phyloP scores from a whole-genome alignment of 2,329 filamentous ascomycete species.

The Tolypocladium endophyticum region DNA sequence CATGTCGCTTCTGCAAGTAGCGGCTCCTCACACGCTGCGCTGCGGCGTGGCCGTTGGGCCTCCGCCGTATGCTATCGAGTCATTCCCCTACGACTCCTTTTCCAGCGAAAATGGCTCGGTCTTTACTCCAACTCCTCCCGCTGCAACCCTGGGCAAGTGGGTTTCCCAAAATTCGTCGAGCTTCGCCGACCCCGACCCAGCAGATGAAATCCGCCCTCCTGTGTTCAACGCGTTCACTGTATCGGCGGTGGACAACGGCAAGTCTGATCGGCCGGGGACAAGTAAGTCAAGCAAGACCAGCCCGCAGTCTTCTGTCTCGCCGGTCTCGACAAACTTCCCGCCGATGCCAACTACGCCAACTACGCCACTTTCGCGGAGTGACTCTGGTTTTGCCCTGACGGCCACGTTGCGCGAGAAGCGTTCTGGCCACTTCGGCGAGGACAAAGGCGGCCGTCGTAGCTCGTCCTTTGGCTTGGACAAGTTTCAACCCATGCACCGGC shows the following conservation, averaged over 20 bases:
- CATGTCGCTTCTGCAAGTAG: conserved; percentile 74
- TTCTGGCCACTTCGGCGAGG: conserved; percentile 80
- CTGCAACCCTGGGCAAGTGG: conserved; percentile 71
- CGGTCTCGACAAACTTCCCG: conserved; percentile 68
- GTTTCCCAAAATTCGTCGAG: conserved; percentile 82
- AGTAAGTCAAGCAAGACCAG: conserved; percentile 53
- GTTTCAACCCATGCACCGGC: conserved; percentile 54
- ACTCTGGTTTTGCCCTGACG: conserved; percentile 82
- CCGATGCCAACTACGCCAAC: conserved; percentile 57
- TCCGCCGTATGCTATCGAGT: conserved; percentile 85
- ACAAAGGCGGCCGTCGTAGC: conserved; percentile 70
- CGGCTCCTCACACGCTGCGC: conserved; percentile 79
- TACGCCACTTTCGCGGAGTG: conserved; percentile 76
- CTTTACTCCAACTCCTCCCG: conserved; percentile 61
- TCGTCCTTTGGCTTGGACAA: conserved; percentile 84
- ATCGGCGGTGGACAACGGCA: conserved; percentile 55
- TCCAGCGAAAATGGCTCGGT: conserved; percentile 75
- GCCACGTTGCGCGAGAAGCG: conserved; percentile 86
- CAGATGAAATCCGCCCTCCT: conserved; percentile 43
- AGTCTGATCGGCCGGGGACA: conserved; percentile 68
- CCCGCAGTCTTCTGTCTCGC: conserved; percentile 58
- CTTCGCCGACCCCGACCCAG: conserved; percentile 60
- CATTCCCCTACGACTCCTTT: conserved; percentile 83
- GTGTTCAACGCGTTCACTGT: conserved; percentile 89
- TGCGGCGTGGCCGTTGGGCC: conserved; percentile 83